Conservation (phyloP, 129 eudicot genomes). For the Flaveria robusta region DNA sequence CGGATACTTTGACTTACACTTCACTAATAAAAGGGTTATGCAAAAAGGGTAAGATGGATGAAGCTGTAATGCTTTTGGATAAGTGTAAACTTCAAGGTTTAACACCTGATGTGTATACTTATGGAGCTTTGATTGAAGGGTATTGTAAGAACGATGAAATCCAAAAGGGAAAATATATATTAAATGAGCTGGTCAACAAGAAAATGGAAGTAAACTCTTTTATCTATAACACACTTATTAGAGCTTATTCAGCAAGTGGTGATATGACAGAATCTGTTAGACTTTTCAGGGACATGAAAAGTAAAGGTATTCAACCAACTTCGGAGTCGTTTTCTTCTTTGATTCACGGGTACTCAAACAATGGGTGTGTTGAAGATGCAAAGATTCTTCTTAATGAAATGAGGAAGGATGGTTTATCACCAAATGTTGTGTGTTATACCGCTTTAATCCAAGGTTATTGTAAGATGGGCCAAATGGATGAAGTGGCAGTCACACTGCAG, state of each 20-base stretch:
- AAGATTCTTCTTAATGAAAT: slow-evolving; percentile 49
- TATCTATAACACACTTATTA: slow-evolving; percentile 61
- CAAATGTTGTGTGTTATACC: slow-evolving; percentile 71
- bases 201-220: slow-evolving; percentile 52
- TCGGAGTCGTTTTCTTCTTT: slow-evolving; percentile 56
- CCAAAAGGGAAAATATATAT: slow-evolving; percentile 58
- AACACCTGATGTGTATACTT: slow-evolving; percentile 51
- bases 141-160: slow-evolving; percentile 57
- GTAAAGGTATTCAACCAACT: slow-evolving; percentile 53
- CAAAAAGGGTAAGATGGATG: slow-evolving; percentile 69
- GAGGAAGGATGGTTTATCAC: slow-evolving; percentile 60
- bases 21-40: slow-evolving; percentile 61
- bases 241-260: slow-evolving; percentile 50
- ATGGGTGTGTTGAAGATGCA: slow-evolving; percentile 59
- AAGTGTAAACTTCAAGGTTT: slow-evolving; percentile 52
- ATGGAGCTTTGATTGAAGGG: slow-evolving; percentile 66
- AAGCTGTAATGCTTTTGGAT: slow-evolving; percentile 56
- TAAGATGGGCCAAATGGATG: slow-evolving; percentile 72
- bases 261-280: slow-evolving; percentile 54
- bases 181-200: slow-evolving; percentile 40
- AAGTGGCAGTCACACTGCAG: slow-evolving; percentile 42
- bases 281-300: slow-evolving; percentile 64
- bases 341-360: slow-evolving; percentile 55
- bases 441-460: slow-evolving; percentile 77
- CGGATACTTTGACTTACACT: slow-evolving; percentile 60